phyloP scores from a whole-genome alignment of 495 filamentous ascomycete genomes.

The Jackrogersella multiformis region DNA sequence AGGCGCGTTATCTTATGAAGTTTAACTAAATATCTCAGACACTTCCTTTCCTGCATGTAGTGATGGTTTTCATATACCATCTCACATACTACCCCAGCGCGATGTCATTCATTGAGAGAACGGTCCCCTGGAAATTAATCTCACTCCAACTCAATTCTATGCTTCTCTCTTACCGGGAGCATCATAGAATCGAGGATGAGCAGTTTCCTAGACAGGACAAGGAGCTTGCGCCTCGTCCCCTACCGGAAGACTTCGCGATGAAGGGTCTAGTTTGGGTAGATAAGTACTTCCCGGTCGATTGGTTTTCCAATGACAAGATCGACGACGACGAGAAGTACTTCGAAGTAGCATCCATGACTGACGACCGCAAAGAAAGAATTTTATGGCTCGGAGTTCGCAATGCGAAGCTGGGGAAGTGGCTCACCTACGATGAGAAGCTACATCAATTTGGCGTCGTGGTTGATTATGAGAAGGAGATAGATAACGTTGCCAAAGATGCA shows the following conservation, averaged over 20 bases:
- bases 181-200: slow-evolving; percentile 57
- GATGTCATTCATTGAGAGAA: slow-evolving; percentile 53
- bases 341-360: slow-evolving; percentile 71
- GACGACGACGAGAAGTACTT: slow-evolving; percentile 82
- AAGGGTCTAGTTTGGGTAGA: slow-evolving; percentile 78
- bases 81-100: slow-evolving; percentile 61
- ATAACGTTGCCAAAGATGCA: slow-evolving; percentile 27
- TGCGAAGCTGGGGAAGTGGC: slow-evolving; percentile 52
- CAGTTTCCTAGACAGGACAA: slow-evolving; percentile 64
- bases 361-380: slow-evolving; percentile 75
- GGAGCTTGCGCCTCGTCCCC: slow-evolving; percentile 60
- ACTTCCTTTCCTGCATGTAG: slow-evolving; percentile 72
- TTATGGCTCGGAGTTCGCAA: slow-evolving; percentile 74
- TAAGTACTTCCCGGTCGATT: slow-evolving; percentile 72
- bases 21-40: slow-evolving; percentile 45
- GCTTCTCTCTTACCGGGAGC: slow-evolving; percentile 49
- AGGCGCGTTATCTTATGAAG: too few relatives aligned
- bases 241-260: slow-evolving; percentile 86
- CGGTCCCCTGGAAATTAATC: slow-evolving; percentile 73
- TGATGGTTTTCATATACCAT: slow-evolving; percentile 74
- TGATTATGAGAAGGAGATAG: slow-evolving; percentile 37
- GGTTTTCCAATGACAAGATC: slow-evolving; percentile 72
- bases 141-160: slow-evolving; percentile 74
- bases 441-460: slow-evolving; percentile 47
- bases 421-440: slow-evolving; percentile 47